phyloP scores from a whole-genome alignment of 768 basidiomycete genomes.

The Dictyophora rubrovolvata region DNA sequence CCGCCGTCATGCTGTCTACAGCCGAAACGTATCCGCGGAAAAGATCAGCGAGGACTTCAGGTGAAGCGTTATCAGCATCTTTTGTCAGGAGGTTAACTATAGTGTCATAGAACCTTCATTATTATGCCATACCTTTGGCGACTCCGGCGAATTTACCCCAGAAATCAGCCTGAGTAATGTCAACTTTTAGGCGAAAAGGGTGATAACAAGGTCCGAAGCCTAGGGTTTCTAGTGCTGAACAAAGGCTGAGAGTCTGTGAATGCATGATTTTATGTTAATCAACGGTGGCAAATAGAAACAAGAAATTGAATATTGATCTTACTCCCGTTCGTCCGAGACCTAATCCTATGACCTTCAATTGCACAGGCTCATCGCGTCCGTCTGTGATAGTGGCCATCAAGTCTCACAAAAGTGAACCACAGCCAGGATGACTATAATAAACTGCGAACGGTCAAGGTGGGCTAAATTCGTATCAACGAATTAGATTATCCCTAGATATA shows the following conservation, averaged over 20 bases:
- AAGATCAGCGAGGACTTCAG: background rate
- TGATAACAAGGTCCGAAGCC: slow-evolving; percentile 1
- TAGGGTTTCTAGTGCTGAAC: background rate
- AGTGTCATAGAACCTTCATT: too few species aligned
- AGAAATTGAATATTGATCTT: background rate
- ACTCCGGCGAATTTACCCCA: background rate
- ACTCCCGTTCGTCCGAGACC: background rate
- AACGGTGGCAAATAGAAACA: background rate
- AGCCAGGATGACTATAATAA: too few species aligned
- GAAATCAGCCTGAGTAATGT: background rate
- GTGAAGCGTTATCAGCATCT: background rate
- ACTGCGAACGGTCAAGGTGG: too few species aligned
- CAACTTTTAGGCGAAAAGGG: background rate
- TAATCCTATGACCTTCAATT: background rate
- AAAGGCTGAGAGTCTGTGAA: background rate
- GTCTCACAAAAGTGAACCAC: too few species aligned
- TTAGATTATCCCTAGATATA: too few species aligned
- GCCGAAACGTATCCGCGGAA: background rate
- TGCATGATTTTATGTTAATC: background rate
- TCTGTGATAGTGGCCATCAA: background rate
- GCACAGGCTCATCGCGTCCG: background rate
- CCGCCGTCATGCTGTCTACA: background rate
- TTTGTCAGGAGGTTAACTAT: too few species aligned
- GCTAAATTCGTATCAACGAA: too few species aligned
- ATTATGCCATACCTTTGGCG: background rate